Evolutionary conservation across 805 yeast genomes (phyloP), one percentile per base, ranked within the genome.

Genomic region (Pichia sporocuriosa): DNA sequence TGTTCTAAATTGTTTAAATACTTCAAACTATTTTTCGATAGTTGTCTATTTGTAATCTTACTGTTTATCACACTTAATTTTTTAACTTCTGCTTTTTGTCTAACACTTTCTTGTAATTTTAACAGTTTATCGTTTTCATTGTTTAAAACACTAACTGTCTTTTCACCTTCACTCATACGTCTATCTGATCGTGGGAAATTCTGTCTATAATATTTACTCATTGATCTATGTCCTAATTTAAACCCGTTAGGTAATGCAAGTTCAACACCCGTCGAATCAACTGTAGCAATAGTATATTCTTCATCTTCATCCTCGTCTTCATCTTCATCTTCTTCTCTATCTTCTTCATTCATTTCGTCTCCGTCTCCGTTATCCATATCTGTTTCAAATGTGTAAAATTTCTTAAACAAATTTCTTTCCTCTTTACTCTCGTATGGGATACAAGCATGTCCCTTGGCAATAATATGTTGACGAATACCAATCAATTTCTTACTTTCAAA

Each of bases 401-500:
- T 76, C 0, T 83, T 71, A 37, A 90, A 69, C 51, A 77, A 77
- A 31, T 75, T 70, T 55, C 80, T 76, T 54, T 93, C 94, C 37
- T 77, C 81, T 39, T 74, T 80, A 0, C 77, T 66, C 55, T 93
- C 97, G 62, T 83, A 93, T 0, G 97, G 97, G 42, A 93, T 70
- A 54, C 79, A 75, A 65, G 90, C 84, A 61, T 93, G 98, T 38
- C 90, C 81, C 62, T 90, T 93, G 4, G 81, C 72, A 3, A 66
- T 53, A 77, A 86, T 76, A 62, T 93, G 98, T 34, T 86, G 93
- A 49, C 97, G 78, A 7, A 85, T 89, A 46, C 96, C 84, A 50
- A 81, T 86, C 30, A 89, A 58, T 39, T 77, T 77, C 47, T 76
- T 76, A 12, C 97, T 97, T 56, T 80, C 77, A 60, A 81, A 93